Evolutionary conservation across 2,329 filamentous ascomycete genomes (phyloP).

Genomic region (Botrytis byssoidea): DNA sequence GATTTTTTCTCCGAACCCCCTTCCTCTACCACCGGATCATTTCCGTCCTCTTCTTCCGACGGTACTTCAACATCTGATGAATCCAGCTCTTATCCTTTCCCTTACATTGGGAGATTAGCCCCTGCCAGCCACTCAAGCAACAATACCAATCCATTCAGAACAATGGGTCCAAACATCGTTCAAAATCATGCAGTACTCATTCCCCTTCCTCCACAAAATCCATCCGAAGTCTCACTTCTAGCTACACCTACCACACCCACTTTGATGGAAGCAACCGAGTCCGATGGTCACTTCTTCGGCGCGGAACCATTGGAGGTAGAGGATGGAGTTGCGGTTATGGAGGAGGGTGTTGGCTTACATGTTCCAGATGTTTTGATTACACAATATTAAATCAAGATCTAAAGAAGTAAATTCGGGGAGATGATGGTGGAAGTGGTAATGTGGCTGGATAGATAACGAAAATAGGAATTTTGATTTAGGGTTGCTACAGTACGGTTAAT

Average conservation of each 20-base stretch:
- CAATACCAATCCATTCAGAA: neutral
- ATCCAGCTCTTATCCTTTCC: neutral
- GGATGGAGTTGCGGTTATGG: slow-evolving; percentile 54
- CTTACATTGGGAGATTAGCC: neutral
- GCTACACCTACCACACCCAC: slow-evolving; percentile 23
- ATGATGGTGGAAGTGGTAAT: neutral
- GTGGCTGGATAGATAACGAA: neutral
- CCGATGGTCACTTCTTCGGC: slow-evolving; percentile 39
- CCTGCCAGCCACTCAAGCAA: neutral
- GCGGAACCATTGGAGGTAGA: slow-evolving; percentile 48
- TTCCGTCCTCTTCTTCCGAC: slow-evolving; percentile 12
- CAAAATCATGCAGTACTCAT: slow-evolving; percentile 7
- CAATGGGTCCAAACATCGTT: neutral
- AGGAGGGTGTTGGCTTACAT: slow-evolving; percentile 53
- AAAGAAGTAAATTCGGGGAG: neutral
- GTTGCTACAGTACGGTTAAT: neutral
- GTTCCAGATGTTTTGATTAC: slow-evolving; percentile 46
- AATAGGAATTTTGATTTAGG: neutral
- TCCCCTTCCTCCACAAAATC: slow-evolving; percentile 23
- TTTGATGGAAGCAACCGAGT: slow-evolving; percentile 39
- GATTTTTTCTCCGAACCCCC: neutral
- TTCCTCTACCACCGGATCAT: slow-evolving; percentile 2
- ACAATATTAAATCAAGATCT: slow-evolving; percentile 23
- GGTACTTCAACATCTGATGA: neutral
- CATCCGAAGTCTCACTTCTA: slow-evolving; percentile 21